phyloP scores from a whole-genome alignment of 2,329 filamentous ascomycete genomes.

The Didymella arachidicola region DNA sequence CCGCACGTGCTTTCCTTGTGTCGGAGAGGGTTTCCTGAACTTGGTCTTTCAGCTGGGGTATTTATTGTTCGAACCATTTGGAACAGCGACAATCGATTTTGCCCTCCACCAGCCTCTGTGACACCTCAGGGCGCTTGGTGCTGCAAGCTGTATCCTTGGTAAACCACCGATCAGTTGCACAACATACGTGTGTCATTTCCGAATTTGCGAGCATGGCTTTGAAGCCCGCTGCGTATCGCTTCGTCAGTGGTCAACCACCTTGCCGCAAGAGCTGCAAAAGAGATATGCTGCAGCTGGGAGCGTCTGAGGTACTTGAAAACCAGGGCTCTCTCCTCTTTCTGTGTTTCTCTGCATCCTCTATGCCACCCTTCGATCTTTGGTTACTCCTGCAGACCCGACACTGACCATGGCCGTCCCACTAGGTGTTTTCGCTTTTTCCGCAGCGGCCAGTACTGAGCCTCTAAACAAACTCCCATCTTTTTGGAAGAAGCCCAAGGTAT shows the following conservation, averaged over 20 bases:
- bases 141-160: conserved; percentile 43
- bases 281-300: conserved; percentile 39
- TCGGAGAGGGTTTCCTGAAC: conserved; percentile 9
- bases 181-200: conserved; percentile 44
- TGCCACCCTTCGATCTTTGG: conserved; percentile 9
- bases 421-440: conserved; percentile 50
- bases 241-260: conserved; percentile 42
- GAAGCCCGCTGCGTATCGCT: conserved; percentile 29
- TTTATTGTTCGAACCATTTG: conserved; percentile 10
- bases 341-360: conserved; percentile 31
- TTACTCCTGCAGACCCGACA: conserved; percentile 22
- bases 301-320: conserved; percentile 44
- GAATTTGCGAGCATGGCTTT: conserved; percentile 42
- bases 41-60: conserved; percentile 19
- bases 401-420: conserved; percentile 52
- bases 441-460: conserved; percentile 47
- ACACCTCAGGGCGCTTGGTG: conserved; percentile 33
- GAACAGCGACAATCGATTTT: conserved; percentile 19
- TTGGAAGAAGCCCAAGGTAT: conserved; percentile 45
- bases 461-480: conserved; percentile 41
- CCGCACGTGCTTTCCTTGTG: conserved; percentile 18
- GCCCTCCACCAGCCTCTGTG: conserved; percentile 32
- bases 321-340: conserved; percentile 38
- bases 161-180: conserved; percentile 45
- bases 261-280: conserved; percentile 42